Evolutionary conservation across 2,329 filamentous ascomycete species (phyloP), one percentile per base, ranked within the genome.

Genomic region (Lasiodiplodia hormozganensis): DNA sequence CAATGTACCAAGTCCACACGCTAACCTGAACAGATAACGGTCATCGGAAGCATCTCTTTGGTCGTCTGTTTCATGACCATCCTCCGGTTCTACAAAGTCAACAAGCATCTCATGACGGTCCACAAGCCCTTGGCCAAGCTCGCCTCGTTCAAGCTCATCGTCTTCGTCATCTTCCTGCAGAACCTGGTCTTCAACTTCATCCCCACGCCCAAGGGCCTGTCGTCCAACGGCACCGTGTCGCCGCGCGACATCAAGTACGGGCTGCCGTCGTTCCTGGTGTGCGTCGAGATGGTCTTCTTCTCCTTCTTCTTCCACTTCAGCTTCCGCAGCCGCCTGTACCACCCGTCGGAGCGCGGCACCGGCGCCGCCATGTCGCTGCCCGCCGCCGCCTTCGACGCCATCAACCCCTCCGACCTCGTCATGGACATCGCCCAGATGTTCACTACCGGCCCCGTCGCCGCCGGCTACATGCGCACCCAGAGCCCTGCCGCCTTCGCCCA

Each of bases 141-240:
- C 1, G 54, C 71, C 23, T 71, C 71, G 56, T 77, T 76, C 71
- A 77, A 77, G 65, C 60, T 73, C 16, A 74, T 77, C 34, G 73
- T 77, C 38, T 70, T 72, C 65, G 49, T 76, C 54, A 70, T 74
- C 40, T 71, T 76, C 62, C 52, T 73, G 25, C 72, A 76, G 49
- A 68, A 65, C 28, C 71, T 72, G 66, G 65, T 74, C 43, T 77
- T 76, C 71, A 74, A 69, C 62, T 69, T 69, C 31, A 58, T 75
- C 56, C 68, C 73, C 36, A 73, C 56, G 52, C 70, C 18, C 71
- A 73, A 69, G 2, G 62, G 62, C 21, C 62, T 65, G 10, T 56
- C 62, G 0, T 28, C 12, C 16, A n/a, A 65, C 51, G 62, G 62
- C 49, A 65, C 62, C 21, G 14, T 65, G 3, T 54, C 62, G 4